Base-by-base conservation (phyloP, 139 green algal genomes). In the Protoeuglena noctilucae region DNA sequence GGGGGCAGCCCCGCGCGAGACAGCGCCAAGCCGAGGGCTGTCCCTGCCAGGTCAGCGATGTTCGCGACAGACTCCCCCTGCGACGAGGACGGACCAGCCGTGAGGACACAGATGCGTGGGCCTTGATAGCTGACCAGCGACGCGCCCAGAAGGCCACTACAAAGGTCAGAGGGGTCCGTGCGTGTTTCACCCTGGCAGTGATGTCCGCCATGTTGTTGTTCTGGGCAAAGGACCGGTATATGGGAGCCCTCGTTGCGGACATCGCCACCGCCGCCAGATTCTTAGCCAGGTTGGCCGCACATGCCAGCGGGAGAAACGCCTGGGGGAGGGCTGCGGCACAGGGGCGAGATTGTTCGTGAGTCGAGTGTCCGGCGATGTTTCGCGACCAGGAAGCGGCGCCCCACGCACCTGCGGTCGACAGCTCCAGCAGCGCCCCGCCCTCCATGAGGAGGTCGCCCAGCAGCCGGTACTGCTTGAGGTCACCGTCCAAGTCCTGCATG, bases 381-480 rank as follows among this genome's bases (percentile, higher is more conserved):
- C n/a, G n/a, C n/a, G n/a, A n/a, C n/a, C n/a, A n/a, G n/a, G n/a
- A n/a, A n/a, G n/a, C n/a, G n/a, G n/a, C n/a, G n/a, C n/a, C n/a
- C n/a, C n/a, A n/a, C 4, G 60, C 59, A 7, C 75, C 57, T 39
- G 77, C 77, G 30, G 83, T 93, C 31, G 66, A 63, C 40, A 93
- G 76, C 74, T 93, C 83, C 50, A 93, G 50, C 0, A 70, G 66
- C 1, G 80, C 81, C 23, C 78, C 78, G 24, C 54, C 54, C 53
- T 77, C 67, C 71, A 80, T 79, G 21, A 84, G 59, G 29, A 74
- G 19, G 53, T 70, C 60, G 34, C 79, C 75, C 22, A 54, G 54
- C 50, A 93, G 75, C 9, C 83, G 61, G 60, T 91, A 87, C 73
- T 93, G 83, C 67, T 93, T 93, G 16, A 93, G 66, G 58, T 93